Evolutionary conservation across 805 yeast genomes (phyloP), one percentile per base, ranked within the genome.

Genomic region (Metschnikowia arizonensis): DNA sequence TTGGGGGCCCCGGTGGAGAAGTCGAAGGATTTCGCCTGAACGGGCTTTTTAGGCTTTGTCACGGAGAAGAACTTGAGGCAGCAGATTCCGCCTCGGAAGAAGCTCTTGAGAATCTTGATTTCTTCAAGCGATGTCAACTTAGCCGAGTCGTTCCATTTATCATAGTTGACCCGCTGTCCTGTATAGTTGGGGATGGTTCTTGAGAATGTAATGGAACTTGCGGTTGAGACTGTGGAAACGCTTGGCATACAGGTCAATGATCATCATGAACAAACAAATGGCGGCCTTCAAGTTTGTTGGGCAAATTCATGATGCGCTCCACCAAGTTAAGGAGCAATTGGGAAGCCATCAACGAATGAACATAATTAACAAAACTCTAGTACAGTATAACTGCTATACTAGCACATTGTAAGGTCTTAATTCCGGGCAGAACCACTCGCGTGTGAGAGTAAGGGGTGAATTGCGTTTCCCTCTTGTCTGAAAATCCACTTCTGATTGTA

Each of bases 121-220:
- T 93, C 97, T 62, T 93, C 97, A 54, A 73, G 79, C 3, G 87
- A 82, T 49, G 85, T 82, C n/a, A 85, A 79, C 52, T 95, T 78
- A 0, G 97, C 95, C 15, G 84, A 77, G 47, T 87, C 93, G 49
- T 85, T 82, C 97, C 97, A 91, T 52, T 70, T 71, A 42, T 69
- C 76, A 50, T 69, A 66, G 44, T 69, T 68, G 14, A 68, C 69
- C 11, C 57, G 49, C 48, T 67, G 73, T 2, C 68, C 70, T 2
- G 69, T 63, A 34, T 57, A 63, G 43, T 62, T 66, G 0, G 95
- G 84, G 45, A 55, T 85, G 89, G 48, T 79, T 79, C 47, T 71
- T 67, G 69, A 85, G 75, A 24, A 86, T 82, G 57, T 78, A 79
- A 37, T 73, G 76, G 57, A 83, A 84, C 50, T 85, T 84, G 50